These are phyloP conservation scores for Cryphonectria carpinicola DNA, from an alignment of 2,329 filamentous ascomycete genomes.

Conservation along the genomic window DNA sequence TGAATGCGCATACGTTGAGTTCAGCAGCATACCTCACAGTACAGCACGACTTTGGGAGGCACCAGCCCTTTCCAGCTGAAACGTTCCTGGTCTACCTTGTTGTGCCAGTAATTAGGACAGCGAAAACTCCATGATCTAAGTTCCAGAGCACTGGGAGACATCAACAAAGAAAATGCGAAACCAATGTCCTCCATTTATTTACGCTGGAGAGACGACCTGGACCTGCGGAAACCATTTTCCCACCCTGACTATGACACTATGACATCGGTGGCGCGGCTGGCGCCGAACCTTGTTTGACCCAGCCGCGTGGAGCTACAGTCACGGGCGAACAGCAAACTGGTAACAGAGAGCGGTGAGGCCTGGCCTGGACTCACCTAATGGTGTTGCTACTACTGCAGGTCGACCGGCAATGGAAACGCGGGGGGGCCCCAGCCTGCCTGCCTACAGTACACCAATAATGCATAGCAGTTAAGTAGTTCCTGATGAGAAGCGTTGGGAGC, in stretches of 20 bases:
- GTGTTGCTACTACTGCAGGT: not conserved
- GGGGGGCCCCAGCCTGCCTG: not conserved
- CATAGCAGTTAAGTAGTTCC: not conserved
- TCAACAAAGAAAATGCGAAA: not conserved
- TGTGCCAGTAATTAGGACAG: not conserved
- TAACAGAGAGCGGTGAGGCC: not conserved
- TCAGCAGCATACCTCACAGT: not conserved
- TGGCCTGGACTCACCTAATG: not conserved
- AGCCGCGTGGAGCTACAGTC: not conserved
- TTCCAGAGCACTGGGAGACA: no score
- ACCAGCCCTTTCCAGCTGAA: no score
- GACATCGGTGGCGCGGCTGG: conserved; percentile 7
- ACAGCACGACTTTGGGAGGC: not conserved
- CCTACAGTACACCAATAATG: not conserved
- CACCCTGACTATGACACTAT: conserved; percentile 1
- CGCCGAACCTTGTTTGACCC: conserved; percentile 4
- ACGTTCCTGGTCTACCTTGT: not conserved
- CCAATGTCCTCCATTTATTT: not conserved
- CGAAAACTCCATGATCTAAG: not conserved
- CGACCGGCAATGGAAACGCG: not conserved
- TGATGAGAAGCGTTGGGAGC: not conserved
- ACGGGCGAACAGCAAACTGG: not conserved
- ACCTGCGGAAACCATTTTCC: not conserved
- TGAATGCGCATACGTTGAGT: not conserved
- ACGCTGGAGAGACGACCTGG: not conserved